Base-by-base conservation (phyloP, 2,329 filamentous ascomycete genomes). In the Colletotrichum coccodes region DNA sequence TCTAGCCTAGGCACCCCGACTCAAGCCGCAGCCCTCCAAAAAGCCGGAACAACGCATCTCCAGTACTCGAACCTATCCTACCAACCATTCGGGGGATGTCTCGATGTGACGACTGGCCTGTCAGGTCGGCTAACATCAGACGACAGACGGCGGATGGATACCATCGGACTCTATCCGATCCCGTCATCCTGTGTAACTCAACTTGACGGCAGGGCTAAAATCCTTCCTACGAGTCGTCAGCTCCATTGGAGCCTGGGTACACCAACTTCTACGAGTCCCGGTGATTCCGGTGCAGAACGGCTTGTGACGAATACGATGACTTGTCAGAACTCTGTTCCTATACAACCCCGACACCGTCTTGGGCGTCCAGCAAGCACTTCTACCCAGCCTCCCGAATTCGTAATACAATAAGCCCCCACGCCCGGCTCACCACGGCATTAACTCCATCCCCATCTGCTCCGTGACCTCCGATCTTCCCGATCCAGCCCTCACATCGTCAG, bases 251-350 rank as follows among this genome's bases (percentile, higher is more conserved):
- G 40, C n/a, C 40, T 47, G 38, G 30, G 44, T 5, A 23, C 11
- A 26, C 30, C 26, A 18, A 50, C 40, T 34, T 16, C 47, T 28
- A 23, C 6, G 30, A 57, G 16, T 12, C 30, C 28, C 30, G 12
- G 47, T 21, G 16, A 18, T 21, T 32, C n/a, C 62, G 40, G 49
- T 18, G 32, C 49, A 47, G 44, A 47, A 52, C 16, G n/a, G 23
- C 28, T 11, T 21, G 42, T 60, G 34, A 49, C 11, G 28, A 44
- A 14, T 49, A 23, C 16, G 26, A 38, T 56, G 16, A 38, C 40
- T 63, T 38, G 60, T 63, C 49, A 47, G 47, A 30, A 57, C 21
- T 49, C 42, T 46, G 28, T 46, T 46, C 23, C 40, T n/a, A 32
- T 34, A 28, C 28, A 18, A 26, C n/a, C 30, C n/a, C 12, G 40